Evolutionary conservation across 1,284 basidiomycete genomes (phyloP).

Genomic region (Calocybe gambosa): DNA sequence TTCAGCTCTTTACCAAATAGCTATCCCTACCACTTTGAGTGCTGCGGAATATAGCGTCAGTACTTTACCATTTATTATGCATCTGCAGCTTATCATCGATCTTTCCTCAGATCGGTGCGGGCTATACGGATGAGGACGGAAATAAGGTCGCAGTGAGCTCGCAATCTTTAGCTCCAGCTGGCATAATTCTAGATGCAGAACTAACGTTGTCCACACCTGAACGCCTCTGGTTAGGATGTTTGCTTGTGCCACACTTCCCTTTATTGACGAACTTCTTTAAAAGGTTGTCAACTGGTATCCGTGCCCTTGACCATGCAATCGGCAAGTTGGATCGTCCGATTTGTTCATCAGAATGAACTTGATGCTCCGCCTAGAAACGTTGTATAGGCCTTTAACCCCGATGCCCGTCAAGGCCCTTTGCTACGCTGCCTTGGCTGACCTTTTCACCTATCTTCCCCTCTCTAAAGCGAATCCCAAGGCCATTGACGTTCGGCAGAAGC

Average conservation of each 20-base stretch:
- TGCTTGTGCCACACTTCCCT: conserved; percentile 3
- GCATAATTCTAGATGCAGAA: conserved; percentile 75
- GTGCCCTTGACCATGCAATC: conserved; percentile 76
- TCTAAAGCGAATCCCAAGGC: conserved; percentile 56
- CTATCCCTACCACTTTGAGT: conserved; percentile 77
- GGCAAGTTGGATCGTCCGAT: conserved; percentile 31
- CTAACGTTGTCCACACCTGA: conserved; percentile 71
- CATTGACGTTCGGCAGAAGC: conserved; percentile 57
- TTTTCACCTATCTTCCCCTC: conserved; percentile 68
- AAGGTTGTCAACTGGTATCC: conserved; percentile 72
- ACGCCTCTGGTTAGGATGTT: conserved; percentile 53
- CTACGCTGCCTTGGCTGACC: conserved; percentile 61
- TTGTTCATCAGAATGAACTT: background rate
- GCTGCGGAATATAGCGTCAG: conserved; percentile 72
- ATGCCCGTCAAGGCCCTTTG: conserved; percentile 59
- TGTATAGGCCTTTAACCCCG: conserved; percentile 57
- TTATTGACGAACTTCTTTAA: background rate
- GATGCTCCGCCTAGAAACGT: conserved; percentile 41
- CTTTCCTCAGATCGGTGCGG: conserved; percentile 49
- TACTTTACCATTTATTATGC: conserved; percentile 3
- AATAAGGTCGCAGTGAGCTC: conserved; percentile 56
- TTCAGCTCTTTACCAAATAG: conserved; percentile 48
- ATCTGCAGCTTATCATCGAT: background rate
- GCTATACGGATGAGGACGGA: conserved; percentile 69
- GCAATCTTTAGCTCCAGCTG: conserved; percentile 54